Base-by-base conservation (phyloP, 768 basidiomycete species). In the Termitomyces sp. region DNA sequence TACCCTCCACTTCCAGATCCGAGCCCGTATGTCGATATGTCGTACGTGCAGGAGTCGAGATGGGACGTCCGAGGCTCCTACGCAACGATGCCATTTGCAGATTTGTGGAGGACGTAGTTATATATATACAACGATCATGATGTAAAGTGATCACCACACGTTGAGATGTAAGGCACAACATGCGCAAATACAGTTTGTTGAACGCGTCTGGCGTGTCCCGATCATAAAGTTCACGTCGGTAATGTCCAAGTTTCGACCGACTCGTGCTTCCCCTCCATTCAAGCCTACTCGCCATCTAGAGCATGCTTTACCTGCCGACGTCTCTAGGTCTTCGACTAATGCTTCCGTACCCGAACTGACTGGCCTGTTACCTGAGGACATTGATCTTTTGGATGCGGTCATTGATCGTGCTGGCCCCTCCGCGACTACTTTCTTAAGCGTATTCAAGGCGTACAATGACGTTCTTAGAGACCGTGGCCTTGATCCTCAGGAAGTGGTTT, bases 361-460 rank as follows among this genome's bases (percentile, higher is more conserved):
- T 63, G 68, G 73, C 40, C 77, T 90, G 30, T 72, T 84, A 0
- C 67, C 68, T 7, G 69, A 77, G 48, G 89, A 94, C 66, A 77
- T 93, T 61, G 79, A 83, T 49, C 80, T 94, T 63, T 77, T 95
- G 48, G 88, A 93, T 63, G 82, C 83, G 26, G 88, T 95, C 13
- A 83, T 95, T 30, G 68, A 75, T 59, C 84, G 87, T 55, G 90
- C 88, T 46, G 80, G 86, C 5, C 75, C 83, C 8, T 74, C 79
- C 9, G 87, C 90, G 16, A 88, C 88, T 4, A 88, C 88, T 0
- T 93, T 93, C 67, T 77, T 91, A 41, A 81, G 83, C 5, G 82
- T 93, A n/a, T 86, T 92, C 78, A 91, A 89, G 68, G 88, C 91
- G 0, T 94, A 95, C 72, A 90, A 87, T 66, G 86, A 89, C 58